Evolutionary conservation across 345 rosid species (phyloP).

Genomic region (Brassica cretica): DNA sequence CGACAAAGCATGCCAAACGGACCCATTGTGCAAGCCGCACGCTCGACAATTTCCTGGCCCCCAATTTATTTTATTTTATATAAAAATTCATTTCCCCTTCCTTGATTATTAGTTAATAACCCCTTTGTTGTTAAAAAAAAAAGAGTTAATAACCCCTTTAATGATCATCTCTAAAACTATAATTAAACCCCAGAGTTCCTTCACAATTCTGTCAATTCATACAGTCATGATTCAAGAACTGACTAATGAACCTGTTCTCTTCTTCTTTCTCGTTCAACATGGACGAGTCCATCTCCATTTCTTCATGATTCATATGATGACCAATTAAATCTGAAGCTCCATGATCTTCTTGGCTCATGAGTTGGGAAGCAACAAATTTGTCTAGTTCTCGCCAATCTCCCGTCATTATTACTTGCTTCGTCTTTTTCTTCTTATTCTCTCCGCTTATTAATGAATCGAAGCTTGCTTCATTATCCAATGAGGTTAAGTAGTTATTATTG

Average conservation of each 20-base stretch:
- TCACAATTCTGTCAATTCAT: too few species aligned
- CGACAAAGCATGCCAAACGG: conserved; percentile 43
- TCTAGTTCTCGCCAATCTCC: conserved; percentile 88
- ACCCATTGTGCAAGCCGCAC: conserved; percentile 42
- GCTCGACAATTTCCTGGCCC: conserved; percentile 44
- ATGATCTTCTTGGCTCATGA: conserved; percentile 54
- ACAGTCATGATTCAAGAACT: conserved; percentile 38
- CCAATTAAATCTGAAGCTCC: conserved; percentile 40
- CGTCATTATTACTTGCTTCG: conserved; percentile 39
- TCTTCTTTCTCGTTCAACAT: conserved; percentile 47
- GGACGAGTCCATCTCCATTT: conserved; percentile 29
- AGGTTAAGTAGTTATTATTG: conserved; percentile 10
- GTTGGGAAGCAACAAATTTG: conserved; percentile 85
- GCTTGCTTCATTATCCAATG: conserved; percentile 35
- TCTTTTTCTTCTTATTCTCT: conserved; percentile 37
- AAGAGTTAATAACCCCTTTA: background rate
- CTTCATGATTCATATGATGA: conserved; percentile 18
- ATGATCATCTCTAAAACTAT: conserved; percentile 40
- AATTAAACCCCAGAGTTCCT: too few species aligned
- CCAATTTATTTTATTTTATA: background rate
- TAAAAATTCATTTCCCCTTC: background rate
- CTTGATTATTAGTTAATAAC: background rate
- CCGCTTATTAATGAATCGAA: conserved; percentile 2
- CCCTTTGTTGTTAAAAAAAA: too few species aligned
- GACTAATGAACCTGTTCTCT: conserved; percentile 45